Base-by-base conservation (phyloP, 140 eudicot species). In the Ambrosia hybrid region DNA sequence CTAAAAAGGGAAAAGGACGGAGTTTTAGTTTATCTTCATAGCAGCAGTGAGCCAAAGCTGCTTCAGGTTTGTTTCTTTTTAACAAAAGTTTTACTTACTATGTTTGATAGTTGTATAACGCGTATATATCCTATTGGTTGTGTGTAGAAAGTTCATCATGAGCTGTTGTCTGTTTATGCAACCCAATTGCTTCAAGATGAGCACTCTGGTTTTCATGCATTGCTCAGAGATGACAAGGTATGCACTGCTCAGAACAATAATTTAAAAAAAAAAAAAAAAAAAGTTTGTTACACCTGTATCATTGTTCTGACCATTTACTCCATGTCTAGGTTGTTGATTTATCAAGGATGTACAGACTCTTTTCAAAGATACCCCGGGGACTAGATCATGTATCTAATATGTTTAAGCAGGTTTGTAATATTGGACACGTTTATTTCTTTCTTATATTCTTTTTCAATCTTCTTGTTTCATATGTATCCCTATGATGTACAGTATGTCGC, bases 181-280 rank as follows among this genome's bases (percentile, higher is more conserved):
- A 85, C 92, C 65, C 96, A 92, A 62, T 65, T 92, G 77, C 88
- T 92, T 17, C 95, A 89, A 87, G 87, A 92, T 74, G 92, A 92
- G 76, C 92, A 92, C 75, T 89, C 96, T 11, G 98, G 98, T 68
- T 87, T 95, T 70, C 92, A 82, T 64, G 98, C 98, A n/a, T 79
- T 92, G 78, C 96, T 89, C 51, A 87, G 95, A 83, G 98, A 92
- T 82, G 95, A 89, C 82, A 92, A 92, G 96, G 98, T 92, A 67
- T 72, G 80, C 12, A 30, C 34, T 30, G 34, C 34, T 30, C 34
- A 30, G 2, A n/a, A n/a, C n/a, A n/a, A n/a, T n/a, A n/a, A n/a
- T n/a, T n/a, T n/a, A 11, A 3, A 64, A 5, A 1, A 48, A 21
- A 21, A 21, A 53, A 73, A 6, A 5, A 6, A 57, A 14, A 36